Percentiles rank a stretch among this genome's conserved stretches.
Evolutionary conservation across 495 filamentous ascomycete genomes (phyloP).

Genomic region (Physcia stellaris): DNA sequence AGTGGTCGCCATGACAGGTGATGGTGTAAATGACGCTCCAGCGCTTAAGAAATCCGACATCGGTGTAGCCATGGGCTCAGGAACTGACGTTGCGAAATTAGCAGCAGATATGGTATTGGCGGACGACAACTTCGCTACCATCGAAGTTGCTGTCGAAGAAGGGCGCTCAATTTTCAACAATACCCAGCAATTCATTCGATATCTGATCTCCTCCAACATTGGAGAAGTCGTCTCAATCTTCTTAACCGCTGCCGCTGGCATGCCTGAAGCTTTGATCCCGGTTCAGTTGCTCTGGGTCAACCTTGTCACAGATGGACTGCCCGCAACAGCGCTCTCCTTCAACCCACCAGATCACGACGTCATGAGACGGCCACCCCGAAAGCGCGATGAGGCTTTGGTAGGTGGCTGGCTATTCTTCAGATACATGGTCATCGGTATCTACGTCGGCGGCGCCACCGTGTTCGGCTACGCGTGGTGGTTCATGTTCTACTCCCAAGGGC

Average conservation of each 20-base stretch:
- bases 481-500: constrained; percentile 85
- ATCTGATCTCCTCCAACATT: constrained; percentile 97
- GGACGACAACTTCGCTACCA: constrained; percentile 98
- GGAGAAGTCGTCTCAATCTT: constrained; percentile 99
- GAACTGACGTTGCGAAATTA: constrained; percentile 93
- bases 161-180: constrained; percentile 99
- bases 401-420: constrained; percentile 95
- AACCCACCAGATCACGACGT: constrained; percentile 96
- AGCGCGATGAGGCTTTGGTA: constrained; percentile 83
- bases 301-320: constrained; percentile 93
- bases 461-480: constrained; percentile 99
- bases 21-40: constrained; percentile 97
- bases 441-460: constrained; percentile 90
- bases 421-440: constrained; percentile 90
- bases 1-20: constrained; percentile 98
- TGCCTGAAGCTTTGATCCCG: constrained; percentile 96
- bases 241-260: constrained; percentile 87
- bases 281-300: constrained; percentile 99
- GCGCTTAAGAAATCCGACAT: constrained; percentile 98
- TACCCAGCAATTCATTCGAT: constrained; percentile 99
- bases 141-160: constrained; percentile 90
- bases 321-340: constrained; percentile 92
- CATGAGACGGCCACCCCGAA: constrained; percentile 81
- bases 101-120: constrained; percentile 98
- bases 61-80: constrained; percentile 97